Conservation (phyloP, 2,329 filamentous ascomycete species). For the Seiridium unicorne region DNA sequence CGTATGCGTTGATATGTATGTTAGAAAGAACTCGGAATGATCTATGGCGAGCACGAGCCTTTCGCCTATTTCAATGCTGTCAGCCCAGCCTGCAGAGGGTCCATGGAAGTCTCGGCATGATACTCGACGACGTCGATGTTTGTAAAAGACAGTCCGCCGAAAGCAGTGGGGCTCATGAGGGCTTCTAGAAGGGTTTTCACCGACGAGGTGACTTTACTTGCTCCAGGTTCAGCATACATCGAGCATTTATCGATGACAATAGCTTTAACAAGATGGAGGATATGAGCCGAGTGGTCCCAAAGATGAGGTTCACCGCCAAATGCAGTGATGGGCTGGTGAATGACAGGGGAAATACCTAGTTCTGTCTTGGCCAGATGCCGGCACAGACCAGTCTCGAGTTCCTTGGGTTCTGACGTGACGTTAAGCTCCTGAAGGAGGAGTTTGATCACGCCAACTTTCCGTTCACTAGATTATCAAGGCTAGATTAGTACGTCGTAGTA, state of each 20-base stretch:
- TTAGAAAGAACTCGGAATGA: background rate
- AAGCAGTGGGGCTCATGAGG: slow-evolving; percentile 7
- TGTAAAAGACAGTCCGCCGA: background rate
- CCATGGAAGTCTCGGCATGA: slow-evolving; percentile 13
- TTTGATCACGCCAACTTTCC: slow-evolving; percentile 35
- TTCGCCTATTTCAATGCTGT: slow-evolving; percentile 30
- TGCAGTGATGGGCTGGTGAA: background rate
- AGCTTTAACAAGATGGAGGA: slow-evolving; percentile 31
- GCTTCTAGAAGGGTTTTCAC: slow-evolving; percentile 11
- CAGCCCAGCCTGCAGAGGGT: slow-evolving; percentile 27
- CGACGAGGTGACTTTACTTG: slow-evolving; percentile 12
- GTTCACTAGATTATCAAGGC: slow-evolving; percentile 23
- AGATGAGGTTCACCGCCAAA: background rate
- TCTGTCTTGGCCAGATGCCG: background rate
- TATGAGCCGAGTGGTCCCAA: slow-evolving; percentile 32
- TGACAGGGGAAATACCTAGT: background rate
- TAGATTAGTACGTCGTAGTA: background rate
- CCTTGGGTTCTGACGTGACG: background rate
- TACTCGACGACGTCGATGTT: slow-evolving; percentile 4
- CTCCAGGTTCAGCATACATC: slow-evolving; percentile 8
- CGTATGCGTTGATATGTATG: slow-evolving; percentile 19
- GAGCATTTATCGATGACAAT: slow-evolving; percentile 9
- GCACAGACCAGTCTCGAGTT: background rate
- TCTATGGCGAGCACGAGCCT: slow-evolving; percentile 16
- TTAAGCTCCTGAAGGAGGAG: slow-evolving; percentile 17